Base-by-base conservation (phyloP, 2,329 filamentous ascomycete genomes). In the Sordariomycetes sp. region DNA sequence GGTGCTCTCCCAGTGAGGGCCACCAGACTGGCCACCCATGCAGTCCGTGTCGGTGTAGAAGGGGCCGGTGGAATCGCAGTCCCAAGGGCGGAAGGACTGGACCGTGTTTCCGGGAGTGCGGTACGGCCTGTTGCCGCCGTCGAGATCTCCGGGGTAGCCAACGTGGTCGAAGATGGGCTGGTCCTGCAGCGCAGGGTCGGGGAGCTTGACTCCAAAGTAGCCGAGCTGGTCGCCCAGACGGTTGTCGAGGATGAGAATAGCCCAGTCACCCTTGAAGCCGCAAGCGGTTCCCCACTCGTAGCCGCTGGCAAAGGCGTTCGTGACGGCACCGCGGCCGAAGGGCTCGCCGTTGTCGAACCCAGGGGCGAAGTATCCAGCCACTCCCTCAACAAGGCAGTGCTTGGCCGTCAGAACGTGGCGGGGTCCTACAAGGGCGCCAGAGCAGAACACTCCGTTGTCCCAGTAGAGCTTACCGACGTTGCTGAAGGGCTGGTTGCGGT, bases 331-430 rank as follows among this genome's bases (percentile, higher is more conserved):
- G 12, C 21, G 20, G 19, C 36, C 40, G 23, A 41, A 41, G 6
- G 21, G 24, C 21, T 41, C 42, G 32, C 42, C 42, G 30, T 49
- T 41, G 36, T 49, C 42, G 28, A 40, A 50, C 4, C 39, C 46
- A 2, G 49, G 46, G 21, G 44, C 39, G 33, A 51, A 51, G 18
- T 37, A 42, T 9, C 42, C 35, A 18, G 36, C 36, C 12, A 42
- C 39, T 8, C 43, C 42, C 6, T 37, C 30, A 3, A 42, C 42
- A 14, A 47, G 37, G 33, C 48, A 51, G 39, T 51, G 49, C 23
- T 45, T 44, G 6, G 49, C 49, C 2, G 47, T 52, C 4, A 44
- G 39, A 3, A 52, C 42, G 30, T 51, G 48, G 21, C 49, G 48
- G 9, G 49, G 45, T 4, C 49, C 49, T 30, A 51, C 40, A 8